Base-by-base conservation (phyloP, 345 rosid species). In the Tarenaya hassleriana region DNA sequence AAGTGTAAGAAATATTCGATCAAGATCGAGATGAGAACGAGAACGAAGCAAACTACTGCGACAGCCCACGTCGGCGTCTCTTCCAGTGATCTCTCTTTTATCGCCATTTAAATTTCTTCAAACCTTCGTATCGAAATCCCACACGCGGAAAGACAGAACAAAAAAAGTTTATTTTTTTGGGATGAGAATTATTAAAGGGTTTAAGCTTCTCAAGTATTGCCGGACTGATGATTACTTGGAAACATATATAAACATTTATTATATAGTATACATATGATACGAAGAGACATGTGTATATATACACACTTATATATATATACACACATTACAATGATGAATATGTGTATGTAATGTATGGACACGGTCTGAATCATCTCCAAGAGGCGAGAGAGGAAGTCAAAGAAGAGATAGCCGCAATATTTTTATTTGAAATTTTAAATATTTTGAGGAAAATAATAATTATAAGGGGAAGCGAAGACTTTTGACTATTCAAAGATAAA, bases 21-120 rank as follows among this genome's bases (percentile, higher is more conserved):
- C 67, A 76, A 10, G 56, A 91, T 76, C 27, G 98, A 91, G 46
- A 87, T 68, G 48, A 65, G 72, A 56, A 91, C 56, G 65, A 91
- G 43, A 41, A 72, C 86, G 50, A 84, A 74, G 64, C 82, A 84
- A 38, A 91, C 96, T 42, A 67, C 76, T 42, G 98, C 96, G 52
- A 91, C 78, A 18, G 96, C 89, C 98, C 98, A 91, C 7, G 98
- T 91, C 21, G 98, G 78, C 1, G 98, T 91, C 33, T 76, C 48
- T 57, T 77, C 83, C 42, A 91, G 24, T 32, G 84, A 44, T 15
- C 83, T 59, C 40, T 73, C 82, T 60, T 69, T 55, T 34, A 66
- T 6, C 9, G 64, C 66, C 71, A 66, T 66, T 53, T 39, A 1
- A 35, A 9, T 35, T 48, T 40, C 3, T 19, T 41, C 42, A 52